Evolutionary conservation across 208 protist genomes (phyloP), one percentile per base, ranked within the genome.

Genomic region (Leptomonas seymouri): DNA sequence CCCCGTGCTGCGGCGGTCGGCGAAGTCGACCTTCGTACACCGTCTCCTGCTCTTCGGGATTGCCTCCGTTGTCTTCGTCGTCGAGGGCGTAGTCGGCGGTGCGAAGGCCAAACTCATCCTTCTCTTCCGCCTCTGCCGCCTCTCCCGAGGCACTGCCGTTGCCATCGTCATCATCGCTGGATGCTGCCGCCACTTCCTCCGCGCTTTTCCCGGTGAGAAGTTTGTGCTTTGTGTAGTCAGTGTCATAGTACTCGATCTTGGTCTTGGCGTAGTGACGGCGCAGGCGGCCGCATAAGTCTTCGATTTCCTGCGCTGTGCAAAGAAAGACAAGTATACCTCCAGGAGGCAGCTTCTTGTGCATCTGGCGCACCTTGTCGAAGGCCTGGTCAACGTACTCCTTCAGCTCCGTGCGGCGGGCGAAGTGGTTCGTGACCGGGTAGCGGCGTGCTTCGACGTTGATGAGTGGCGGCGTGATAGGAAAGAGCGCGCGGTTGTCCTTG

Each of bases 311-410:
- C 73, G 99, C 96, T 12, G 98, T 99, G 30, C 97, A 97, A 44
- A 99, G 71, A 76, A 99, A 99, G 9, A 99, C 87, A 4, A 99
- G 91, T 48, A 99, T 97, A 49, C 97, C 98, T 36, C 99, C 99
- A 12, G 85, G 82, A 1, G 98, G 98, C n/a, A 99, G 83, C 56
- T 91, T 91, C 60, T 91, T 97, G 81, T 99, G 98, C 66, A 99
- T 99, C 67, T 99, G 97, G 14, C 81, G 79, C 53, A 98, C 93
- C 71, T 99, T 99, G 41, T 89, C 69, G 75, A 97, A 98, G 3
- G 95, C 97, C 69, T 95, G 92, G 51, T 97, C 82, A 21, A 99
- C 70, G 82, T 99, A 99, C 57, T 98, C 87, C 34, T 89, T 84
- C 51, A 96, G 60, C 45, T 97, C 89, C 1, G 98, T 99, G 42